Evolutionary conservation across 331 rosid genomes (phyloP).

Genomic region (Erythrophleum ivorense): DNA sequence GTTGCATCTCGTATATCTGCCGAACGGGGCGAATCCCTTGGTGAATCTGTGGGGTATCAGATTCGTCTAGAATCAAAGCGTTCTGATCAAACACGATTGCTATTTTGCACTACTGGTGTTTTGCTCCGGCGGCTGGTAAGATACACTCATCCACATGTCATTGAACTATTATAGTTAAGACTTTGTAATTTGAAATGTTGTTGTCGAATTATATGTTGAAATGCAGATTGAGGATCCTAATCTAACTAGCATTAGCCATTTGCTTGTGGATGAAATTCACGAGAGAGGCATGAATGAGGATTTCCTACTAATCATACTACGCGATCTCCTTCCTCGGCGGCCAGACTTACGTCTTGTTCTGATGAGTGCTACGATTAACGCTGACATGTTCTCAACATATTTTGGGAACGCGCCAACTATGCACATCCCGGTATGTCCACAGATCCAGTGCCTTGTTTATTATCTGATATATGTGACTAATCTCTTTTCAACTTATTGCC

Average conservation of each 20-base stretch:
- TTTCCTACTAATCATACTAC: slow-evolving; percentile 75
- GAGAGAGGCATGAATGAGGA: too few species aligned
- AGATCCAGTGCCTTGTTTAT: slow-evolving; percentile 26
- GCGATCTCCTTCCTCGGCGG: slow-evolving; percentile 87
- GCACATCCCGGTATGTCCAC: slow-evolving; percentile 85
- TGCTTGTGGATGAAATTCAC: too few species aligned
- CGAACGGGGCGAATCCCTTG: slow-evolving; percentile 86
- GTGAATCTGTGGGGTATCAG: slow-evolving; percentile 89
- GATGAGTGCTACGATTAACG: slow-evolving; percentile 94
- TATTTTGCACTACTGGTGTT: slow-evolving; percentile 95
- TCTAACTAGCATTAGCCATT: too few species aligned
- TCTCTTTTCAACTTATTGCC: slow-evolving; percentile 41
- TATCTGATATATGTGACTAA: not conserved
- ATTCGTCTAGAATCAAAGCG: slow-evolving; percentile 87
- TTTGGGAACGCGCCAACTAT: slow-evolving; percentile 77
- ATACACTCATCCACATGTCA: too few species aligned
- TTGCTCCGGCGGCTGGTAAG: slow-evolving; percentile 85
- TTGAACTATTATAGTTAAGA: too few species aligned
- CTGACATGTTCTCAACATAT: slow-evolving; percentile 86
- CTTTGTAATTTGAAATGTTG: too few species aligned
- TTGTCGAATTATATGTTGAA: too few species aligned
- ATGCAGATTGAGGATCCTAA: slow-evolving; percentile 90
- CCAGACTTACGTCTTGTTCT: slow-evolving; percentile 87
- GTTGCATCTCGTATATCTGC: slow-evolving; percentile 87
- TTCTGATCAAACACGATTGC: slow-evolving; percentile 72